Percentiles rank a stretch among this genome's conserved stretches.
phyloP scores from a whole-genome alignment of 768 basidiomycete genomes.

The Mycena leptocephala region DNA sequence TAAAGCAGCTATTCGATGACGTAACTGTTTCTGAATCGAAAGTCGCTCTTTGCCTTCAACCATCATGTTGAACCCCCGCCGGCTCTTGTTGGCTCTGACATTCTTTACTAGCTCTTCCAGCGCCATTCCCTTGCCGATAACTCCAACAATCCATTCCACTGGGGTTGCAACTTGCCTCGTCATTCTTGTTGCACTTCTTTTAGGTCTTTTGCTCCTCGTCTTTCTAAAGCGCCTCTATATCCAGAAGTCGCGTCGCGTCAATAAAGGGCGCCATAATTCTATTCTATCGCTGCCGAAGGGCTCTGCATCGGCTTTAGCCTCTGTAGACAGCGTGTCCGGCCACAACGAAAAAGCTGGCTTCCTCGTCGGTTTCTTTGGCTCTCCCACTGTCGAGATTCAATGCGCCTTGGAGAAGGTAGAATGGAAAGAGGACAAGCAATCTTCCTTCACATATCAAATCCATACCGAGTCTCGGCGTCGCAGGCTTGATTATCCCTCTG shows the following conservation, averaged over 20 bases:
- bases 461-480: conserved; percentile 38
- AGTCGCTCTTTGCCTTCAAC: neutral
- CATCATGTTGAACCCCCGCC: neutral
- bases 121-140: conserved; percentile 27
- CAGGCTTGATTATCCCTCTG: conserved; percentile 35
- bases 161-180: conserved; percentile 43
- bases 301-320: conserved; percentile 21
- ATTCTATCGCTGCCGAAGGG: conserved; percentile 21
- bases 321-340: conserved; percentile 29
- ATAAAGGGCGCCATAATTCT: conserved; percentile 17
- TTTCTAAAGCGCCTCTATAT: conserved; percentile 48
- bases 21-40: no score
- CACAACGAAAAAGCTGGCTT: conserved; percentile 52
- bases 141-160: conserved; percentile 22
- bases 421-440: conserved; percentile 37
- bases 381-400: conserved; percentile 60
- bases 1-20: no score
- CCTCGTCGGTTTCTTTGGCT: conserved; percentile 62
- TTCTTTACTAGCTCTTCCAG: conserved; percentile 5
- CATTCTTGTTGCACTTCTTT: conserved; percentile 43
- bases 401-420: conserved; percentile 32
- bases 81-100: conserved; percentile 21
- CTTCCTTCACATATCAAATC: conserved; percentile 38
- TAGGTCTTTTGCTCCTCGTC: conserved; percentile 44
- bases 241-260: conserved; percentile 41